Evolutionary conservation across 805 yeast genomes (phyloP).

Genomic region (Candida namnaoensis): DNA sequence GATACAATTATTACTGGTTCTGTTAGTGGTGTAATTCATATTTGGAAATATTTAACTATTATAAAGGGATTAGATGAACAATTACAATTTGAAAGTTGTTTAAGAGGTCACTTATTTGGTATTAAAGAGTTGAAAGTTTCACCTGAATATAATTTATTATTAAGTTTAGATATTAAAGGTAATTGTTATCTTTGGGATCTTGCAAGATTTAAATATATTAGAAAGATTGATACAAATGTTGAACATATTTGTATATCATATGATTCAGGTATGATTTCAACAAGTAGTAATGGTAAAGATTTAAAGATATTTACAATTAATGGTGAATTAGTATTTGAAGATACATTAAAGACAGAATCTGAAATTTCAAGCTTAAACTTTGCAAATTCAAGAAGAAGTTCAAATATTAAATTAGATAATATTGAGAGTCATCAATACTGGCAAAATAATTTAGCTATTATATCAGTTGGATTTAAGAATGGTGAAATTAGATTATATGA

Average conservation of each 20-base stretch:
- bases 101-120: slow-evolving; percentile 49
- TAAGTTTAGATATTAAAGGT: slow-evolving; percentile 50
- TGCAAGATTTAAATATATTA: slow-evolving; percentile 38
- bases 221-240: slow-evolving; percentile 22
- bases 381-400: slow-evolving; percentile 17
- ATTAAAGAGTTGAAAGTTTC: slow-evolving; percentile 41
- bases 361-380: slow-evolving; percentile 19
- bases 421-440: slow-evolving; percentile 28
- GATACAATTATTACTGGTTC: slow-evolving; percentile 28
- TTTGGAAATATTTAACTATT: slow-evolving; percentile 32
- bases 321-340: slow-evolving; percentile 32
- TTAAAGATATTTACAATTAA: slow-evolving; percentile 41
- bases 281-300: slow-evolving; percentile 11
- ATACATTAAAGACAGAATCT: slow-evolving; percentile 9
- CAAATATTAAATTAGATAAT: slow-evolving; percentile 14
- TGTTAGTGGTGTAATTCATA: slow-evolving; percentile 49
- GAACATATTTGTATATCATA: slow-evolving; percentile 37
- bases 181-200: slow-evolving; percentile 58
- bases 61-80: slow-evolving; percentile 13
- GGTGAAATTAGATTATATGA: slow-evolving; percentile 22
- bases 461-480: slow-evolving; percentile 27
- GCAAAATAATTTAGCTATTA: slow-evolving; percentile 25
- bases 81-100: slow-evolving; percentile 31
- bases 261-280: slow-evolving; percentile 45
- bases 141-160: slow-evolving; percentile 41